Evolutionary conservation across 345 rosid species (phyloP).

Genomic region (Leavenworthia alabamica): DNA sequence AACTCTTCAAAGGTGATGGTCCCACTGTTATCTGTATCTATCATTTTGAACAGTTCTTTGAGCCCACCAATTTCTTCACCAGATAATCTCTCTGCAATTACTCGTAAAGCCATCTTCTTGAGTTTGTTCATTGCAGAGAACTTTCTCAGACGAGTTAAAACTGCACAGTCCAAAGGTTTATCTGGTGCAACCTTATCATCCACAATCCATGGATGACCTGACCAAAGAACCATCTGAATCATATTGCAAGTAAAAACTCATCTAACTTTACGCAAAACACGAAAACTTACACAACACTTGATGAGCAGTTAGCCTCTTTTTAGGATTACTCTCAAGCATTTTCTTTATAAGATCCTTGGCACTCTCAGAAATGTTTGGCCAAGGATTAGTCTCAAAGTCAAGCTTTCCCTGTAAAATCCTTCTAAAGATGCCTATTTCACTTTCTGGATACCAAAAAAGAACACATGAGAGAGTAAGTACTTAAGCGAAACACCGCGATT

Average conservation of each 20-base stretch:
- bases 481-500: background rate
- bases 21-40: slow-evolving; percentile 68
- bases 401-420: slow-evolving; percentile 64
- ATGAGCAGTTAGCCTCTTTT: slow-evolving; percentile 62
- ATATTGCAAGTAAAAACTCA: background rate
- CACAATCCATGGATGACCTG: slow-evolving; percentile 82
- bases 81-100: slow-evolving; percentile 72
- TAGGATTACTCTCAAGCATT: slow-evolving; percentile 62
- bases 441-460: slow-evolving; percentile 37
- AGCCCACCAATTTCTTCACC: slow-evolving; percentile 78
- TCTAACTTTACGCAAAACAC: background rate
- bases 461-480: slow-evolving; percentile 14
- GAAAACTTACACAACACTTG: slow-evolving; percentile 60
- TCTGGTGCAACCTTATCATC: slow-evolving; percentile 79
- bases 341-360: slow-evolving; percentile 68
- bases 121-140: slow-evolving; percentile 85
- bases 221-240: background rate
- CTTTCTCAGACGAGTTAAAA: slow-evolving; percentile 58
- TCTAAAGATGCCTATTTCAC: slow-evolving; percentile 62
- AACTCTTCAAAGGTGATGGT: slow-evolving; percentile 71
- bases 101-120: slow-evolving; percentile 78
- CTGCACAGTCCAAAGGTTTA: slow-evolving; percentile 73
- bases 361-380: slow-evolving; percentile 71
- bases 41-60: slow-evolving; percentile 74
- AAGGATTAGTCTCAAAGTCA: slow-evolving; percentile 57